Evolutionary conservation across 2,329 filamentous ascomycete species (phyloP), one percentile per base, ranked within the genome.

Genomic region (Phialemonium atrogriseum): DNA sequence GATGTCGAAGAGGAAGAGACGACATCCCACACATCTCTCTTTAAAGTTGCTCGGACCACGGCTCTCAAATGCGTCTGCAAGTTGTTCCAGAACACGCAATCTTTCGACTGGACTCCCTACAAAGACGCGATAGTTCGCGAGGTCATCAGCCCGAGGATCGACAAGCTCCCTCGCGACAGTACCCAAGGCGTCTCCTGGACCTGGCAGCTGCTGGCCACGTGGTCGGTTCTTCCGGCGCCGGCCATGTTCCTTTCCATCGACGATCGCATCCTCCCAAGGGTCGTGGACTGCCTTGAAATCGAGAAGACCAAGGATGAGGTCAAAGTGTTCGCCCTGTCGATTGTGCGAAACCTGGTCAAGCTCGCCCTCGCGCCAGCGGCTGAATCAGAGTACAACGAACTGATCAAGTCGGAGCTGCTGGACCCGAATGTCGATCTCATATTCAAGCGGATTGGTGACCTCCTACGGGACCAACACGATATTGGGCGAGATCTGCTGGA

Each of bases 101-200:
- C 69, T 8, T 81, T 81, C 39, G 68, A 83, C 30, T 93, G 88
- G 83, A 65, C 64, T 2, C 62, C 68, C 1, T 94, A 88, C 51
- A 70, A 84, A 22, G 66, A 73, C 7, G 56, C 72, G 1, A 79
- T 96, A 31, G 74, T 91, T 32, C 62, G 72, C 17, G 80, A 94
- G 48, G 62, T 93, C 16, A 68, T 98, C 27, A 76, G 74, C 31
- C 85, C 85, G 12, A 73, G 86, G 42, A 64, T 96, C 12, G 72
- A 80, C 3, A 84, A 83, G 35, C 73, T 98, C 33, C 76, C 87
- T 0, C 66, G 73, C 5, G 91, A 98, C 59, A 94, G 85, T 25
- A 83, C 86, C 0, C 88, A 98, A 51, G 85, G 86, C 10, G 68
- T 95, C 7, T 96, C 91, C 3, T 84, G 80, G 11, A 72, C 87